A percentile compares a stretch with the other conserved stretches of the same genome.
phyloP scores from a whole-genome alignment of 2,329 filamentous ascomycete species.

The Colletotrichum zoysiae region DNA sequence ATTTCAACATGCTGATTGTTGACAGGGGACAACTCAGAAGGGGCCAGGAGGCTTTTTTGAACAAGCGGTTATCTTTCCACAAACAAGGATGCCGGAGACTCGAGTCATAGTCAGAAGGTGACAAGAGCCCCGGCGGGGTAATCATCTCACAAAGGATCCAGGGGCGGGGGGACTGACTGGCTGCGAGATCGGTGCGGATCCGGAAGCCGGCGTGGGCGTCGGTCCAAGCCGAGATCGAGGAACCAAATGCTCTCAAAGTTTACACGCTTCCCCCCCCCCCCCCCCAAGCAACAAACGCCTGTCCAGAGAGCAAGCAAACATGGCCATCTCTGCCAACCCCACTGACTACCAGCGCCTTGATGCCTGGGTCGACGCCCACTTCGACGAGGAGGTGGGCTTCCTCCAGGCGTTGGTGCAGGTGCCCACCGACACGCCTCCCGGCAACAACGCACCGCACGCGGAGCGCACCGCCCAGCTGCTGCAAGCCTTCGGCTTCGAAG shows the following conservation, averaged over 20 bases:
- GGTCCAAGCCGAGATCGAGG: background rate
- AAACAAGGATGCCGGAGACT: background rate
- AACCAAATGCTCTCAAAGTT: background rate
- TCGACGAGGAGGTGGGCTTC: slow-evolving; percentile 34
- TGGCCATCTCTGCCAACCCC: background rate
- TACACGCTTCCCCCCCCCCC: too few relatives aligned
- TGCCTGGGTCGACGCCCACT: slow-evolving; percentile 35
- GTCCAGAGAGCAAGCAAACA: background rate
- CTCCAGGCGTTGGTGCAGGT: slow-evolving; percentile 28
- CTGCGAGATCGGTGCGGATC: slow-evolving; percentile 3
- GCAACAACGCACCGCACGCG: slow-evolving; percentile 38
- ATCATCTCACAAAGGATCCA: too few relatives aligned
- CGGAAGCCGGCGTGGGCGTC: background rate
- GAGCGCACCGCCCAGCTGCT: slow-evolving; percentile 29
- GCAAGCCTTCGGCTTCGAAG: slow-evolving; percentile 26
- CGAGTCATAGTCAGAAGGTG: background rate
- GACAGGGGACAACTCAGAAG: background rate
- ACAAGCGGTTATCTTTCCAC: background rate
- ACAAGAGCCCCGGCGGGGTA: background rate
- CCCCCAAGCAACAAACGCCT: background rate
- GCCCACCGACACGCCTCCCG: slow-evolving; percentile 32
- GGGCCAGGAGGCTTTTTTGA: background rate
- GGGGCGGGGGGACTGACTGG: background rate
- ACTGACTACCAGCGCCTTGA: slow-evolving; percentile 28
- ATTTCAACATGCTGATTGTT: background rate